These are phyloP conservation scores for Nigrospora oryzae DNA, from an alignment of 2,329 filamentous ascomycete genomes.

Conservation along the genomic window DNA sequence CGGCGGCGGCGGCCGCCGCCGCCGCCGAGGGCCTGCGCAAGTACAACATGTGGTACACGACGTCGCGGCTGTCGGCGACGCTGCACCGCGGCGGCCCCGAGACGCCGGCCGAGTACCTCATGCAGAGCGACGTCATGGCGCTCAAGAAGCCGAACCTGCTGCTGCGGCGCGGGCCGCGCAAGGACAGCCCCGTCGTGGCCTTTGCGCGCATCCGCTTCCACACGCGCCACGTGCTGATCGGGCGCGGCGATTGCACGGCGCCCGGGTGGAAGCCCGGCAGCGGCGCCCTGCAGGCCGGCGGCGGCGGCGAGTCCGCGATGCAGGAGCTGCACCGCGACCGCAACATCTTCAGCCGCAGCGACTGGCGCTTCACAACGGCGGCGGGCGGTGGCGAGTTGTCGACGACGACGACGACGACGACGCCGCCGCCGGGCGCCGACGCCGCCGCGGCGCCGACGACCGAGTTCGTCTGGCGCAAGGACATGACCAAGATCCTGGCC, in stretches of 20 bases:
- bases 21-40: not conserved
- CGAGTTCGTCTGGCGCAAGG: constrained; percentile 5
- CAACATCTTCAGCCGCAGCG: constrained; percentile 2
- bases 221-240: not conserved
- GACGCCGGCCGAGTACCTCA: not conserved
- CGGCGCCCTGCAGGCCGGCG: constrained; percentile 2
- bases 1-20: not conserved
- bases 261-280: not conserved
- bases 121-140: not conserved
- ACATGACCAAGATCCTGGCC: not conserved
- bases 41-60: constrained; percentile 2
- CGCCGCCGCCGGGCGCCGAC: not conserved
- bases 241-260: not conserved
- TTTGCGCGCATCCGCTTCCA: not conserved
- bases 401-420: not conserved
- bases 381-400: not conserved
- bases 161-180: not conserved
- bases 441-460: not conserved
- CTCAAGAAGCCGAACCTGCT: not conserved
- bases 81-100: not conserved
- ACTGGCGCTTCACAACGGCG: constrained; percentile 4
- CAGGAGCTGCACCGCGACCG: constrained; percentile 5
- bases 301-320: not conserved
- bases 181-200: not conserved
- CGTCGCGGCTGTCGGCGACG: not conserved